Percentiles rank a stretch among this genome's conserved stretches.
These are phyloP conservation scores for Dendrostoma leiphaemia DNA, from an alignment of 2,329 filamentous ascomycete genomes.

Conservation along the genomic window DNA sequence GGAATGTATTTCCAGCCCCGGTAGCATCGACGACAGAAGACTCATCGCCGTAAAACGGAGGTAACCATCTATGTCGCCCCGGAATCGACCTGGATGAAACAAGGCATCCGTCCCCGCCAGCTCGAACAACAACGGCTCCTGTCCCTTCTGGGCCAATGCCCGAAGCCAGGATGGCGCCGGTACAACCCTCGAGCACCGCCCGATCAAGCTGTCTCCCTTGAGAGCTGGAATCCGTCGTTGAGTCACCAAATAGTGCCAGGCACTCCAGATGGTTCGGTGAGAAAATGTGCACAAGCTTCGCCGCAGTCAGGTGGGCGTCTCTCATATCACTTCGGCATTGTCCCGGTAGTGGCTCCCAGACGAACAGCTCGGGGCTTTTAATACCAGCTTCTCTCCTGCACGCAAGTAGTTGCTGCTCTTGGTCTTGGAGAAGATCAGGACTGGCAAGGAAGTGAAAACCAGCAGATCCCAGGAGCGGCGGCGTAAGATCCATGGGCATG, in stretches of 20 bases:
- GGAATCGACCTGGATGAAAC: background rate
- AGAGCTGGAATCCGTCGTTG: accelerated
- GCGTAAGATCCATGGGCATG: constrained; percentile 12
- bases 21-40: constrained; percentile 31
- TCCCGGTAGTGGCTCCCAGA: constrained; percentile 18
- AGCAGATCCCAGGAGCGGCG: constrained; percentile 14
- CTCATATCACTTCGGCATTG: constrained; percentile 23
- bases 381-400: background rate
- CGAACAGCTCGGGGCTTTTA: background rate
- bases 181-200: background rate
- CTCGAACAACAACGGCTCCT: constrained; percentile 2
- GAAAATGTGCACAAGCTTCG: constrained; percentile 30
- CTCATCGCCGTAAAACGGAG: constrained; percentile 24
- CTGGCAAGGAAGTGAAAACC: constrained; percentile 27
- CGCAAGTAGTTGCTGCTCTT: constrained; percentile 23
- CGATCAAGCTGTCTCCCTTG: background rate
- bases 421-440: constrained; percentile 18
- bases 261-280: constrained; percentile 38
- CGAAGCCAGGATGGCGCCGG: background rate
- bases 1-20: constrained; percentile 35
- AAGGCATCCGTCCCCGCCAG: constrained; percentile 7
- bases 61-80: constrained; percentile 25
- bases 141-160: background rate
- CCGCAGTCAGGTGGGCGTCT: constrained; percentile 26
- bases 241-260: constrained; percentile 22